phyloP scores from a whole-genome alignment of 805 yeast species.

The Candida insectalens region DNA sequence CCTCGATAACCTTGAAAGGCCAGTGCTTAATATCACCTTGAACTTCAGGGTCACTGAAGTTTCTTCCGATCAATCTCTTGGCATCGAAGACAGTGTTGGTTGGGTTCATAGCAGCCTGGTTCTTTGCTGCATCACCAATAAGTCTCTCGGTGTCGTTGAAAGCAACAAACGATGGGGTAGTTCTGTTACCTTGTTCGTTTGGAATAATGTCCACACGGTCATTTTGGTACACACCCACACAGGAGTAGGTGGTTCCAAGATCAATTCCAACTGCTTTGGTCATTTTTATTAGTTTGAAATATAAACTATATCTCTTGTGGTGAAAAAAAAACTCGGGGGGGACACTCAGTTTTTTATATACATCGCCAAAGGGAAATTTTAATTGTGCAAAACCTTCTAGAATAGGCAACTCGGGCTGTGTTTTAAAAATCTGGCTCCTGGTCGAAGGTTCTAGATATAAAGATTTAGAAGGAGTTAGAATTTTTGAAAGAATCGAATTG shows the following conservation, averaged over 20 bases:
- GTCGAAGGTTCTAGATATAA: too few relatives aligned
- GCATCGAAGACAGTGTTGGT: constrained; percentile 82
- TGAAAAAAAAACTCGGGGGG: too few relatives aligned
- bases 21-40: constrained; percentile 68
- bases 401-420: too few relatives aligned
- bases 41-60: constrained; percentile 76
- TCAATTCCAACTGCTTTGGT: constrained; percentile 57
- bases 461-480: neutral
- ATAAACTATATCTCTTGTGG: neutral
- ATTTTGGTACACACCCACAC: constrained; percentile 89
- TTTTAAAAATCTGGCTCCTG: too few relatives aligned
- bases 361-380: too few relatives aligned
- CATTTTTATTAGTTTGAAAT: constrained; percentile 10
- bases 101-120: constrained; percentile 93
- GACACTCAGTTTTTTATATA: too few relatives aligned
- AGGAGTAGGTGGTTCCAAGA: constrained; percentile 84
- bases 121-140: constrained; percentile 95
- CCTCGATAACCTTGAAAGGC: constrained; percentile 75
- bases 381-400: too few relatives aligned
- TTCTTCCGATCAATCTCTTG: constrained; percentile 91
- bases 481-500: neutral
- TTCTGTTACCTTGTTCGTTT: constrained; percentile 97
- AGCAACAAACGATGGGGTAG: constrained; percentile 93
- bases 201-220: constrained; percentile 93
- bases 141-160: constrained; percentile 88